phyloP scores from a whole-genome alignment of 169 alveolate species.

The Plasmodium gonderi region DNA sequence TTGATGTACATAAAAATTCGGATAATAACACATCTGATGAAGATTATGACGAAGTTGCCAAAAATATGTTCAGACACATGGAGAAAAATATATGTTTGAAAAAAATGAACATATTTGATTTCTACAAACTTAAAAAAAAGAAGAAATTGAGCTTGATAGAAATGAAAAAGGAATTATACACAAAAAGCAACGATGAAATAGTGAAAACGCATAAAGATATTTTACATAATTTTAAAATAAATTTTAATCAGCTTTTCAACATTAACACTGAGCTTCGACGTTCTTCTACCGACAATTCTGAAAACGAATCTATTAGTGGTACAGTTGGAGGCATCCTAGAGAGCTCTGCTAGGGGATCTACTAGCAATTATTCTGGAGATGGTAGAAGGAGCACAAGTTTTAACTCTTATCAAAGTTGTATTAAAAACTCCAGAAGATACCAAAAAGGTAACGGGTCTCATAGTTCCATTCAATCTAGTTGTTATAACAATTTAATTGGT shows the following conservation, averaged over 20 bases:
- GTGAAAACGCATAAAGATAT: constrained; percentile 1
- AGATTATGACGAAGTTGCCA: constrained; percentile 2
- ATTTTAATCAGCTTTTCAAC: constrained; percentile 16
- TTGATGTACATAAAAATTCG: not conserved
- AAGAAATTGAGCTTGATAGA: not conserved
- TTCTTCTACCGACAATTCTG: not conserved
- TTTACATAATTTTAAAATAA: not conserved
- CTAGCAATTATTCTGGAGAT: not conserved
- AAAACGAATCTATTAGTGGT: not conserved
- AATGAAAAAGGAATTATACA: constrained; percentile 31
- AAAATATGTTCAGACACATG: constrained; percentile 6
- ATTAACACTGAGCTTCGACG: not conserved
- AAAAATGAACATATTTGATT: not conserved
- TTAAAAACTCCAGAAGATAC: not conserved
- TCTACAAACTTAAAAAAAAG: constrained; percentile 7
- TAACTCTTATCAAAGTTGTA: not conserved
- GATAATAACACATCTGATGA: not conserved
- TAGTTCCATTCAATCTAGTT: not conserved
- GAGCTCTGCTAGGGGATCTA: not conserved
- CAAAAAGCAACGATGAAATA: constrained; percentile 28
- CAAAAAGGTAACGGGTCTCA: not conserved
- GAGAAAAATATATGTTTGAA: not conserved
- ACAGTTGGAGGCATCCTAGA: not conserved
- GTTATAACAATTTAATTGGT: not conserved
- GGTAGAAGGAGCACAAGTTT: not conserved